Percentiles rank a stretch among this genome's conserved stretches.
These are phyloP conservation scores for Yarrowia hollandica DNA, from an alignment of 805 yeast species.

Conservation along the genomic window DNA sequence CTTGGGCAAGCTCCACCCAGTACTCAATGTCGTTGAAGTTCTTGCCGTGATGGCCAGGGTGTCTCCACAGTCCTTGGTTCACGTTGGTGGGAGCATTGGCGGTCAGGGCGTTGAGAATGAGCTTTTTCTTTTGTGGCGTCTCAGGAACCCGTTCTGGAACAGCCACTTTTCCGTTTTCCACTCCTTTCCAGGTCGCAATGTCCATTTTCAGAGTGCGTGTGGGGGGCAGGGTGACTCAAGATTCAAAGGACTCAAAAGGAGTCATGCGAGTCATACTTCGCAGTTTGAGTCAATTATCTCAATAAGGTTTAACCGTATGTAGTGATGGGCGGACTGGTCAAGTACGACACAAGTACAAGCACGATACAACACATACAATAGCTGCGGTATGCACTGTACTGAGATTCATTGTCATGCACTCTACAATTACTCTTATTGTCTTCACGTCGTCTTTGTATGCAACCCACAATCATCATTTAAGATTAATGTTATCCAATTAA, in stretches of 20 bases:
- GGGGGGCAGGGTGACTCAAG: too few species aligned
- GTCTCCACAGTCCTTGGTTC: slow-evolving; percentile 45
- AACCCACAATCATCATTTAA: not conserved
- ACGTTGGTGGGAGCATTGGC: slow-evolving; percentile 39
- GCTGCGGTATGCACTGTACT: too few species aligned
- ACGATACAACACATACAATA: too few species aligned
- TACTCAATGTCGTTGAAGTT: slow-evolving; percentile 40
- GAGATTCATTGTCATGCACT: too few species aligned
- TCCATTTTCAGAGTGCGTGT: not conserved
- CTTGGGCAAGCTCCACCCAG: slow-evolving; percentile 45
- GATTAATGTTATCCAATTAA: not conserved
- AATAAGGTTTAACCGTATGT: too few species aligned
- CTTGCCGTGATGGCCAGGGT: slow-evolving; percentile 43
- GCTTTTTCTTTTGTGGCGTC: slow-evolving; percentile 33
- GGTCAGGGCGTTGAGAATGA: slow-evolving; percentile 45
- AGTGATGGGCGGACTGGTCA: too few species aligned
- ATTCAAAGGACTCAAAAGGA: not conserved
- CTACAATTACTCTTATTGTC: too few species aligned
- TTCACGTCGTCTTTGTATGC: too few species aligned
- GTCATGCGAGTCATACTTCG: slow-evolving; percentile 14
- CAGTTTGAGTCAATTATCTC: slow-evolving; percentile 14
- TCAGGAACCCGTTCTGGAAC: not conserved
- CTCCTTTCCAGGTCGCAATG: slow-evolving; percentile 17
- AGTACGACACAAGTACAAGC: too few species aligned
- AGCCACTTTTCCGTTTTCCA: not conserved